phyloP scores from a whole-genome alignment of 768 basidiomycete species.

The Suillus lakei region DNA sequence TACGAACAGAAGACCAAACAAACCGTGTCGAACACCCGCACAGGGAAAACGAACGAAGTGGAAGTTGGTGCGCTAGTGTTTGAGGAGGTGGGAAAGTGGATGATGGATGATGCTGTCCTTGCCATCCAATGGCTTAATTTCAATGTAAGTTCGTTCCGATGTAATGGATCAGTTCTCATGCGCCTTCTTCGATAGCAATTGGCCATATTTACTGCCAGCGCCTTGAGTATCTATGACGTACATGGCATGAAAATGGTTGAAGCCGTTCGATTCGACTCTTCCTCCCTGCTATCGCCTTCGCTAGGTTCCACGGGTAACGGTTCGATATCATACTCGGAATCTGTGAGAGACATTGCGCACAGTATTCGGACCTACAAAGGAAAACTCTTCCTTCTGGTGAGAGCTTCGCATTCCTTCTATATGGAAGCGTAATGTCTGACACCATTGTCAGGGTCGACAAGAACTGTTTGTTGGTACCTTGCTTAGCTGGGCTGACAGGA shows the following conservation, averaged over 20 bases:
- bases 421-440: neutral
- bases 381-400: conserved; percentile 88
- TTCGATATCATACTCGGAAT: conserved; percentile 51
- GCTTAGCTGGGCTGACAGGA: conserved; percentile 93
- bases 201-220: conserved; percentile 57
- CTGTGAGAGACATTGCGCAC: conserved; percentile 60
- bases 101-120: conserved; percentile 62
- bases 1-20: conserved; percentile 62
- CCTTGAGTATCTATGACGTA: conserved; percentile 75
- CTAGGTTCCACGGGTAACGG: conserved; percentile 51
- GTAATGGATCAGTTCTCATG: conserved; percentile 1
- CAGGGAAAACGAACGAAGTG: conserved; percentile 60
- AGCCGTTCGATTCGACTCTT: conserved; percentile 58
- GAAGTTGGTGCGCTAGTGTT: conserved; percentile 72
- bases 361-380: conserved; percentile 86
- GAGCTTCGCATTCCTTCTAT: conserved; percentile 30
- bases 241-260: conserved; percentile 63
- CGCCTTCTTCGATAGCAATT: conserved; percentile 59
- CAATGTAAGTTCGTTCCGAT: conserved; percentile 66
- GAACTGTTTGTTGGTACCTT: conserved; percentile 82
- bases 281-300: conserved; percentile 59
- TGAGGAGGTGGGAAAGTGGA: conserved; percentile 63
- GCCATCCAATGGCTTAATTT: conserved; percentile 88
- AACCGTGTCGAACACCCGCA: conserved; percentile 52
- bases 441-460: conserved; percentile 57